Evolutionary conservation across 768 basidiomycete genomes (phyloP), one percentile per base, ranked within the genome.

Genomic region (Leccinum fibrillosum): DNA sequence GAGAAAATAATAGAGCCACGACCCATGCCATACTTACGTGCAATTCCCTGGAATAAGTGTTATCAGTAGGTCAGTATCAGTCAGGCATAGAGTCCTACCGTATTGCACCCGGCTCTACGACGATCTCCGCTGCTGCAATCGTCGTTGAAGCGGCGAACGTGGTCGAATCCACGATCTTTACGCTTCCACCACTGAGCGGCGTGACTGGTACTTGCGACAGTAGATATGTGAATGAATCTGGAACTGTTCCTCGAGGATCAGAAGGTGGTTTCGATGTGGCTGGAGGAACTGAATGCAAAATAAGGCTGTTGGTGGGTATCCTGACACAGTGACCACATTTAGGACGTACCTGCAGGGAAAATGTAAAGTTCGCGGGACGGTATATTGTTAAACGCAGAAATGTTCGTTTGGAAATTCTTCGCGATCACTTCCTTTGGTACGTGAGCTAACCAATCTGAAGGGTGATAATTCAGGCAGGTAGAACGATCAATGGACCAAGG

Each of bases 371-470:
- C 78, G 2, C 73, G 58, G 15, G 75, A 69, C 0, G 85, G 82
- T 39, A 86, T 81, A 49, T 80, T 74, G 57, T 84, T 74, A 57
- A 84, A 85, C 3, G 77, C 73, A 50, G 79, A 71, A 17, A 75
- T 72, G 52, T 65, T 57, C 17, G 76, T 67, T 32, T 79, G 76
- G 62, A 86, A 86, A 63, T 86, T 87, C 70, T 85, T 85, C 15
- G 84, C 82, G 4, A 86, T 68, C 10, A 83, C 80, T 34, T 76
- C 74, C 61, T 76, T 72, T 4, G 82, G 82, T 2, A 81, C 74
- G 60, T 86, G 86, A 15, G 84, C 77, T 26, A 86, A 73, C 84
- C 86, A 88, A 61, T 87, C 85, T 62, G 9, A 21, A 17, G 3
- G 1, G 21, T 28, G 25, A 15, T 37, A 21, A 30, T n/a, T 62